Percentiles rank a stretch among this genome's conserved stretches.
phyloP scores from a whole-genome alignment of 169 alveolate species.

The Toxoplasma gondii region DNA sequence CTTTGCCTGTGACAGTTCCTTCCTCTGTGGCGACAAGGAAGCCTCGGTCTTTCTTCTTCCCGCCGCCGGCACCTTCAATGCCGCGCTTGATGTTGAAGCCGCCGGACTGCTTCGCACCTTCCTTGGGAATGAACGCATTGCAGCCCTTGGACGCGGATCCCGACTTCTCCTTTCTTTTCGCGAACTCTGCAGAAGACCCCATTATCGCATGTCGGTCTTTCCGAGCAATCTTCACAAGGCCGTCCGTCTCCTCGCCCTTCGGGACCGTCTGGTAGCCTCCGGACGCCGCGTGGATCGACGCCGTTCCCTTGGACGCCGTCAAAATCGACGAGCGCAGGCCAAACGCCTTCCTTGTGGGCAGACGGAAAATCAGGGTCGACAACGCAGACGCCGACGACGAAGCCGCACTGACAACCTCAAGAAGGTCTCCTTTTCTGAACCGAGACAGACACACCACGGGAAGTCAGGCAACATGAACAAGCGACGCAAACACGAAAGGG shows the following conservation, averaged over 20 bases:
- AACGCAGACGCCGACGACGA: not conserved
- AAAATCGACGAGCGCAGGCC: conserved; percentile 16
- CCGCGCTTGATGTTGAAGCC: not conserved
- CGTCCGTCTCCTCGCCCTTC: conserved; percentile 15
- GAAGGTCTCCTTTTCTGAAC: conserved; percentile 3
- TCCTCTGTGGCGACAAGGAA: conserved; percentile 42
- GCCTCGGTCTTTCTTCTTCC: conserved; percentile 26
- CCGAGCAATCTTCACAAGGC: conserved; percentile 11
- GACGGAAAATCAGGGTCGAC: conserved; percentile 15
- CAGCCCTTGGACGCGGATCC: conserved; percentile 28
- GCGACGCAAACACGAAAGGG: not conserved
- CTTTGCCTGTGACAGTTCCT: conserved; percentile 39
- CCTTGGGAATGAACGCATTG: conserved; percentile 36
- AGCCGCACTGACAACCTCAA: not conserved
- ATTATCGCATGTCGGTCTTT: not conserved
- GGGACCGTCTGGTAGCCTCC: conserved; percentile 34
- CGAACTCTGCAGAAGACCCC: not conserved
- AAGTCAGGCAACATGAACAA: not conserved
- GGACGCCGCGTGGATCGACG: conserved; percentile 38
- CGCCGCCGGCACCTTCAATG: conserved; percentile 16
- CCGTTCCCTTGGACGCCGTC: conserved; percentile 50
- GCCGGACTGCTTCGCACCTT: conserved; percentile 23
- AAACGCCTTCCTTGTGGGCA: conserved; percentile 30
- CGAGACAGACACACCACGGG: not conserved
- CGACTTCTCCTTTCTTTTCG: not conserved